A percentile compares a stretch with the other conserved stretches of the same genome.
Evolutionary conservation across 1,139 yeast species (phyloP).

Genomic region (Debaryomyces robertsiae): DNA sequence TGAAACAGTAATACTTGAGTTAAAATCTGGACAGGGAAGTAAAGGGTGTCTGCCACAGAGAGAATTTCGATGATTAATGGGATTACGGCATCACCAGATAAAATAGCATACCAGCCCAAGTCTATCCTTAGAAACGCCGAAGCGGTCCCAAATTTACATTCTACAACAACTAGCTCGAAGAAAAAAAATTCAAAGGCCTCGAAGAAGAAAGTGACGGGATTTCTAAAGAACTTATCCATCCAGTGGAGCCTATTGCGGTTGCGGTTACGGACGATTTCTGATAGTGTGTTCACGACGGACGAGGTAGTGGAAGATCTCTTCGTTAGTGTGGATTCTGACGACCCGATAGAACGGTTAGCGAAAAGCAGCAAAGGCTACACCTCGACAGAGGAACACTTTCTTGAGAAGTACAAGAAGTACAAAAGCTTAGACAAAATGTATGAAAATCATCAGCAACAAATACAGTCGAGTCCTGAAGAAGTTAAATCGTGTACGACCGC

Average conservation of each 20-base stretch:
- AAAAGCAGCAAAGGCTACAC: slow-evolving; percentile 25
- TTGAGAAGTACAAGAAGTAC: slow-evolving; percentile 35
- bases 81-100: slow-evolving; percentile 8
- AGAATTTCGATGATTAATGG: slow-evolving; percentile 4
- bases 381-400: slow-evolving; percentile 37
- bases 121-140: slow-evolving; percentile 12
- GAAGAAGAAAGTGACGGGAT: slow-evolving; percentile 20
- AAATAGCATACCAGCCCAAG: slow-evolving; percentile 11
- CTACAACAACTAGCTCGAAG: neutral
- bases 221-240: slow-evolving; percentile 36
- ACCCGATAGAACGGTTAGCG: slow-evolving; percentile 28
- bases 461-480: slow-evolving; percentile 17
- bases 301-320: slow-evolving; percentile 48
- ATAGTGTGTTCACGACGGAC: slow-evolving; percentile 44
- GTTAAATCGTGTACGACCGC: slow-evolving; percentile 25
- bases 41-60: neutral
- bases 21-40: no score
- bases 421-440: slow-evolving; percentile 41
- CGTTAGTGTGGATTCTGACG: slow-evolving; percentile 36
- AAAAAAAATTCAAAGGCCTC: slow-evolving; percentile 8
- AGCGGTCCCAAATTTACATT: slow-evolving; percentile 7
- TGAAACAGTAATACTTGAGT: no score
- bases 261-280: slow-evolving; percentile 41
- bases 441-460: slow-evolving; percentile 18
- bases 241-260: slow-evolving; percentile 39